Conservation (phyloP, 768 basidiomycete species). For the Boletus pseudo-olivaceus region DNA sequence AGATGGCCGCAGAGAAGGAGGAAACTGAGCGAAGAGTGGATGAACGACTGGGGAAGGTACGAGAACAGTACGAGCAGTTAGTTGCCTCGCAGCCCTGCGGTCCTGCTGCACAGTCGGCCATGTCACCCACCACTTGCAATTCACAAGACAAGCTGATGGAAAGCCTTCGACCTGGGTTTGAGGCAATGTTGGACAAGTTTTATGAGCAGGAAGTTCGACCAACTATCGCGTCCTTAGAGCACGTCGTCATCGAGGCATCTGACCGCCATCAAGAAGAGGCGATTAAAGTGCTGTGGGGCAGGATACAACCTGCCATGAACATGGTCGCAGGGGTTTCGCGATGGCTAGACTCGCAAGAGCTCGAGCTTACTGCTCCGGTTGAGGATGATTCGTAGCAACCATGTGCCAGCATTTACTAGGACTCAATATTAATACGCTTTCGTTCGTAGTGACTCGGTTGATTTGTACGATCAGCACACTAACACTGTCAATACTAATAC, state of each 20-base stretch:
- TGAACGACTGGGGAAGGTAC: constrained; percentile 14
- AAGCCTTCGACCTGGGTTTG: constrained; percentile 17
- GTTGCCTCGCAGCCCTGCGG: constrained; percentile 6
- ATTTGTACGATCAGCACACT: constrained; percentile 19
- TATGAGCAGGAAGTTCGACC: constrained; percentile 24
- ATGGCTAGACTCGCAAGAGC: constrained; percentile 31
- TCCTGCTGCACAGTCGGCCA: background rate
- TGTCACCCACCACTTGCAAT: background rate
- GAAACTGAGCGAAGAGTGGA: constrained; percentile 12
- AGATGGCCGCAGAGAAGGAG: constrained; percentile 13
- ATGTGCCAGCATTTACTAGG: background rate
- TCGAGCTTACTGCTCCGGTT: constrained; percentile 18
- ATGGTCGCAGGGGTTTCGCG: constrained; percentile 28
- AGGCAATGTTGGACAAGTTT: constrained; percentile 19
- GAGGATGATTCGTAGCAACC: background rate
- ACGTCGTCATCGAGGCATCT: constrained; percentile 9
- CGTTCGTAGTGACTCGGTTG: constrained; percentile 9
- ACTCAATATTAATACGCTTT: constrained; percentile 5
- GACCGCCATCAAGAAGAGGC: constrained; percentile 22
- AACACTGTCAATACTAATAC: background rate
- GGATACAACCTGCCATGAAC: constrained; percentile 30
- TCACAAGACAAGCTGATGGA: constrained; percentile 17
- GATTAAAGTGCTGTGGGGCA: constrained; percentile 24
- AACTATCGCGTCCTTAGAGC: constrained; percentile 12
- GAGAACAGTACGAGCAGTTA: constrained; percentile 15